Evolutionary conservation across 371 early-diverging fungal species (phyloP).

Genomic region (Dichotomocladium elegans): DNA sequence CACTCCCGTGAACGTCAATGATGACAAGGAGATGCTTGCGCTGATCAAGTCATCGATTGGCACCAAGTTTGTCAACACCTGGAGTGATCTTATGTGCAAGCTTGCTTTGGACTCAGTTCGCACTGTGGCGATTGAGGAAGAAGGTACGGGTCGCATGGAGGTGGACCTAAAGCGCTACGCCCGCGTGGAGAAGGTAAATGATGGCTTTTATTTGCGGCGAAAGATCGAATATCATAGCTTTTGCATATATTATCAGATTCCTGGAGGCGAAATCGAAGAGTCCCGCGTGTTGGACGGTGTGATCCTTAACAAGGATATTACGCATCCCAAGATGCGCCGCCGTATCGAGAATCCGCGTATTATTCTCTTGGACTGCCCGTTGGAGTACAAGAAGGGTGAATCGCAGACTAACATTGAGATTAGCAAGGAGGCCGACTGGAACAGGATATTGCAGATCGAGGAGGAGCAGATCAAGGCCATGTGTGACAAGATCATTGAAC

Average conservation of each 20-base stretch:
- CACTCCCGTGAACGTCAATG: conserved; percentile 76
- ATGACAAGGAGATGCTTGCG: conserved; percentile 84
- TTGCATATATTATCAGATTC: conserved; percentile 64
- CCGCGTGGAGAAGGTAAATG: conserved; percentile 91
- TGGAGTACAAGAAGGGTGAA: conserved; percentile 99
- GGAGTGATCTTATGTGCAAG: conserved; percentile 96
- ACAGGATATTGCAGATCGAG: conserved; percentile 96
- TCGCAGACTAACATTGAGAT: conserved; percentile 99
- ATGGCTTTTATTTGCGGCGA: neutral
- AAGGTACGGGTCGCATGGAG: conserved; percentile 70
- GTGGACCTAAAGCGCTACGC: conserved; percentile 98
- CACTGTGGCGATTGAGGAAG: conserved; percentile 77
- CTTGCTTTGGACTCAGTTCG: conserved; percentile 97
- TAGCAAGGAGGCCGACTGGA: conserved; percentile 95
- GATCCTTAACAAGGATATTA: conserved; percentile 99
- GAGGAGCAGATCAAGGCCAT: conserved; percentile 98
- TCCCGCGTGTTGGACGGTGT: conserved; percentile 98
- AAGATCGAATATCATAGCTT: neutral
- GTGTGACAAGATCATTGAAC: conserved; percentile 92
- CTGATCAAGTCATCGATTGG: conserved; percentile 93
- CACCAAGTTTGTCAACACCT: conserved; percentile 95
- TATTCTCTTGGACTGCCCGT: conserved; percentile 97
- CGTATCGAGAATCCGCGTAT: conserved; percentile 98
- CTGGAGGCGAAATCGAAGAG: conserved; percentile 97
- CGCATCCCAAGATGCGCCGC: conserved; percentile 99